phyloP scores from a whole-genome alignment of 495 filamentous ascomycete genomes.

The Neurospora sp. region DNA sequence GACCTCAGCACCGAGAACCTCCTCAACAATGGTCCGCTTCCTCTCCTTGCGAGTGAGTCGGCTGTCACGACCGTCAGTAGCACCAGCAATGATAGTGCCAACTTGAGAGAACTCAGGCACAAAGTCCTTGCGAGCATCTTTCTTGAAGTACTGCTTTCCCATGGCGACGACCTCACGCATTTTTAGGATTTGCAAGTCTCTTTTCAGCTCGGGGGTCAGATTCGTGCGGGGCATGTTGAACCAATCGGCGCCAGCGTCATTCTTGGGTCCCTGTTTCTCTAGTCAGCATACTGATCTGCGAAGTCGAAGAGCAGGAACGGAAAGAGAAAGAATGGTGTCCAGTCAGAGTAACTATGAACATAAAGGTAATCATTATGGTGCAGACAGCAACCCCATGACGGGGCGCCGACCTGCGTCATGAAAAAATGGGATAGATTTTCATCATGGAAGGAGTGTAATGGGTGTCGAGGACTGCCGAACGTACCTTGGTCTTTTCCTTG shows the following conservation, averaged over 20 bases:
- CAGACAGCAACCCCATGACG: slow-evolving; percentile 33
- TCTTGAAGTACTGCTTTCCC: slow-evolving; percentile 80
- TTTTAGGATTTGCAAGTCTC: slow-evolving; percentile 75
- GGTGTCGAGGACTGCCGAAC: neutral
- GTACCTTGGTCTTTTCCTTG: slow-evolving; percentile 33
- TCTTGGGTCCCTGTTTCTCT: slow-evolving; percentile 27
- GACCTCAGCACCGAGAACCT: slow-evolving; percentile 58
- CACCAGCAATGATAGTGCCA: slow-evolving; percentile 80
- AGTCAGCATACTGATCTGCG: slow-evolving; percentile 11
- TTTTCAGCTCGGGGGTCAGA: slow-evolving; percentile 72
- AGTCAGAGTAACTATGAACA: slow-evolving; percentile 99
- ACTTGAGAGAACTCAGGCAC: slow-evolving; percentile 78
- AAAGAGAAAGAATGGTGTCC: slow-evolving; percentile 6
- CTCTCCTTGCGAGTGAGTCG: slow-evolving; percentile 77
- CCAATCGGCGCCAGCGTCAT: slow-evolving; percentile 57
- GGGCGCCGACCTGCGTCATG: slow-evolving; percentile 36
- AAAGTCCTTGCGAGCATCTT: slow-evolving; percentile 49
- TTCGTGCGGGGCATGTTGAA: slow-evolving; percentile 77
- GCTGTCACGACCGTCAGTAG: slow-evolving; percentile 73
- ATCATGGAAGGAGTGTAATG: slow-evolving; percentile 21
- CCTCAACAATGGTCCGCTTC: slow-evolving; percentile 84
- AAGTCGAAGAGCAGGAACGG: slow-evolving; percentile 3
- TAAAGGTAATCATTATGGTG: slow-evolving; percentile 54
- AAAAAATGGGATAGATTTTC: slow-evolving; percentile 27
- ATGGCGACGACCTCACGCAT: slow-evolving; percentile 86